Conservation (phyloP, 306 rosid genomes). For the Prunus campanulata region DNA sequence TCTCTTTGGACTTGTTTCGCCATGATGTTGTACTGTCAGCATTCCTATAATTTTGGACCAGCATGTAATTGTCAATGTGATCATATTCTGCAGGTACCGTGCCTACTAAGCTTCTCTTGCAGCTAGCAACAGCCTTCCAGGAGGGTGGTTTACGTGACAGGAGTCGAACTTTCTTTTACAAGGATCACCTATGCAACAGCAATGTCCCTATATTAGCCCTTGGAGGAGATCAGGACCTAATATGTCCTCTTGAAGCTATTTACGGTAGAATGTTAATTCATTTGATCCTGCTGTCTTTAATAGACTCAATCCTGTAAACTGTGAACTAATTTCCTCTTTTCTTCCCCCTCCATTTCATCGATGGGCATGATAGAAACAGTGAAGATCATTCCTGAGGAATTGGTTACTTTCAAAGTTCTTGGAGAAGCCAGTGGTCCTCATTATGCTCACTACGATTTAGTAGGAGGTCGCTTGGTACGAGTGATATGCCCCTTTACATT, state of each 20-base stretch:
- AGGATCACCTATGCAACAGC: slow-evolving; percentile 61
- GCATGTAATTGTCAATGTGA: slow-evolving; percentile 6
- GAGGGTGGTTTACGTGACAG: slow-evolving; percentile 75
- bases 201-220: slow-evolving; percentile 72
- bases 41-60: slow-evolving; percentile 4
- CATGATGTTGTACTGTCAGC: background rate
- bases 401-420: slow-evolving; percentile 65
- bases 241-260: slow-evolving; percentile 94
- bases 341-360: background rate
- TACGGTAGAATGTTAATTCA: slow-evolving; percentile 51
- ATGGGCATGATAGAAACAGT: slow-evolving; percentile 60
- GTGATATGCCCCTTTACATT: background rate
- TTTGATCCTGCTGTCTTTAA: background rate
- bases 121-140: slow-evolving; percentile 57
- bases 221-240: slow-evolving; percentile 82
- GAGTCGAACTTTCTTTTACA: slow-evolving; percentile 61
- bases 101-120: slow-evolving; percentile 79
- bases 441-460: slow-evolving; percentile 86
- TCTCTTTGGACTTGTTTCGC: background rate
- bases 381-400: slow-evolving; percentile 63
- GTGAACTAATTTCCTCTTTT: slow-evolving; percentile 6
- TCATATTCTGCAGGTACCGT: slow-evolving; percentile 60
- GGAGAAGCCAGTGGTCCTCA: slow-evolving; percentile 83
- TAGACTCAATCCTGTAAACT: background rate
- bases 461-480: slow-evolving; percentile 81